These are phyloP conservation scores for Phialophora macrospora DNA, from an alignment of 2,329 filamentous ascomycete genomes.

Conservation along the genomic window DNA sequence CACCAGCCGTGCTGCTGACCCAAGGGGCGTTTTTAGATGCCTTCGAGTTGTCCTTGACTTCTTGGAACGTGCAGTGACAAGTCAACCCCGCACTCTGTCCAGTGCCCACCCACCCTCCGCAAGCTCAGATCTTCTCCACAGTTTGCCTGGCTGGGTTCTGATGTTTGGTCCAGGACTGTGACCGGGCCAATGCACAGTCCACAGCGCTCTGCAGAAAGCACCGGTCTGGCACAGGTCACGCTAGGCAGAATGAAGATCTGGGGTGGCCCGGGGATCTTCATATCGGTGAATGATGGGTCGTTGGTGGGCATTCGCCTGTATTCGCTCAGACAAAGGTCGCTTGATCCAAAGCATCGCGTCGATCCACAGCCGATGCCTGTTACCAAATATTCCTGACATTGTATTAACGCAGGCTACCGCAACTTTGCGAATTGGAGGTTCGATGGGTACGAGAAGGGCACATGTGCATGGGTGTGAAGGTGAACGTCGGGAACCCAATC, in stretches of 20 bases:
- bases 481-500: neutral
- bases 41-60: neutral
- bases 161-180: neutral
- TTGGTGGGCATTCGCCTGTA: neutral
- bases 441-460: neutral
- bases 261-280: neutral
- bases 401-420: neutral
- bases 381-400: neutral
- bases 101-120: neutral
- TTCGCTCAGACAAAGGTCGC: no score
- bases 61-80: neutral
- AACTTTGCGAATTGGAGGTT: neutral
- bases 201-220: neutral
- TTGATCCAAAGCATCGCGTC: neutral
- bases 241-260: slow-evolving; percentile 3
- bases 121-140: slow-evolving; percentile 24
- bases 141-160: neutral
- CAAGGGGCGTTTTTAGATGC: slow-evolving; percentile 14
- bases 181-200: neutral
- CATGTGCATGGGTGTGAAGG: neutral
- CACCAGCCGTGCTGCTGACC: neutral
- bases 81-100: slow-evolving; percentile 24
- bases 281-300: neutral
- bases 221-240: neutral
- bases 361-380: neutral